Evolutionary conservation across 208 protist species (phyloP), one percentile per base, ranked within the genome.

Genomic region (Porcisia deanei): DNA sequence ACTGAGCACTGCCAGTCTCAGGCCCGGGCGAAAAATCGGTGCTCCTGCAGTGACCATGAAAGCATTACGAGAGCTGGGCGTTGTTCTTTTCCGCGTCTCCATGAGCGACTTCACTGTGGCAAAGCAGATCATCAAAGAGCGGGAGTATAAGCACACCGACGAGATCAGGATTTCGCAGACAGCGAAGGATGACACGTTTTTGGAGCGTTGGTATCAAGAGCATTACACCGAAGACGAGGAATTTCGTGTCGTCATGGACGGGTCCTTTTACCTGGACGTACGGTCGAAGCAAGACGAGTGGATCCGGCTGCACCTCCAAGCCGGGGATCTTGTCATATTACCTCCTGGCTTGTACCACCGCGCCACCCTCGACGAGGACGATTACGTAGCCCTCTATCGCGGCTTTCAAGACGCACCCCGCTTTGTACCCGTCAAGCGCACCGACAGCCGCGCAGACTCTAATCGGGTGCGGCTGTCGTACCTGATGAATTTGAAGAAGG

Each of bases 211-310:
- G 91, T 98, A 91, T 75, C 87, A 95, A 68, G 96, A 98, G 83
- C 97, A 99, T 80, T 94, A 95, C 78, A 94, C 97, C 67, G 95
- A 98, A 63, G 96, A 98, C 79, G 96, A 99, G 77, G 91, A 99
- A 76, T 80, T 98, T 41, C 92, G 96, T 14, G 84, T 97, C 49
- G 82, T 98, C 3, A 85, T 91, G 53, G 96, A 97, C 69, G 97
- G 97, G 25, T 95, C 89, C 14, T 98, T 91, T 65, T 98, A 90
- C 79, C 90, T 98, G 78, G 97, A 99, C 83, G 86, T 98, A 10
- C 91, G 97, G 54, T 89, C 91, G 25, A 91, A 93, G 75, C 82
- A 96, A 58, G 97, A 99, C 77, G 90, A 91, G 79, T 99, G 97
- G 96, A 97, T 98, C 59, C 91, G 97, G 16, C 82, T 98, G 59